A percentile compares a stretch with the other conserved stretches of the same genome.
These are phyloP conservation scores for Hypoxylon fragiforme DNA, from an alignment of 495 filamentous ascomycete species.

Conservation along the genomic window DNA sequence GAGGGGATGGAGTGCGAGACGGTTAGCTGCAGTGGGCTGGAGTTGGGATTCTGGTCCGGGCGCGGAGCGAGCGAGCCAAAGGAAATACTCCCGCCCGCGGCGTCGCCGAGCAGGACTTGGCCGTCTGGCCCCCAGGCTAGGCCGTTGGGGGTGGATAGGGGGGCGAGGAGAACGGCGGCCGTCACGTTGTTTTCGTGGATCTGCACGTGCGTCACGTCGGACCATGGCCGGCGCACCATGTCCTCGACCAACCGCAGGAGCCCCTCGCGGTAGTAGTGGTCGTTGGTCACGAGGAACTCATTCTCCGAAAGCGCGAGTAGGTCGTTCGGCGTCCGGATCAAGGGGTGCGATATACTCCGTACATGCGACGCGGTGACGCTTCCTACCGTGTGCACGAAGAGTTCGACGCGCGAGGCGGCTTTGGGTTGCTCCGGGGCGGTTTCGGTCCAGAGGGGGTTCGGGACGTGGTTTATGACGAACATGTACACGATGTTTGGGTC, in stretches of 20 bases:
- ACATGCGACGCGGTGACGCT: slow-evolving; percentile 37
- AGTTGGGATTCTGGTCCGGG: slow-evolving; percentile 38
- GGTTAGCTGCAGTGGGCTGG: no score
- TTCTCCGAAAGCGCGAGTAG: slow-evolving; percentile 51
- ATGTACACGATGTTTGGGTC: slow-evolving; percentile 57
- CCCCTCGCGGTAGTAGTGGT: slow-evolving; percentile 58
- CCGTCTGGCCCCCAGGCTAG: slow-evolving; percentile 54
- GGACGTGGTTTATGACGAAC: slow-evolving; percentile 62
- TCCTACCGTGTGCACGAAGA: slow-evolving; percentile 58
- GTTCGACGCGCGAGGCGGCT: slow-evolving; percentile 58
- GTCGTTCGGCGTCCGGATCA: slow-evolving; percentile 65
- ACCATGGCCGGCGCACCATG: slow-evolving; percentile 38
- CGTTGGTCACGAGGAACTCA: slow-evolving; percentile 64
- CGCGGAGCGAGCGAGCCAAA: slow-evolving; percentile 18
- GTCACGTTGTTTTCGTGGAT: slow-evolving; percentile 40
- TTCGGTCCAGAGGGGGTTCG: slow-evolving; percentile 47
- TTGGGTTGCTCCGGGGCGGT: slow-evolving; percentile 30
- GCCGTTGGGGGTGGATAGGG: slow-evolving; percentile 59
- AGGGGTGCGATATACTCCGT: slow-evolving; percentile 51
- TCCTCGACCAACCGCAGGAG: slow-evolving; percentile 49
- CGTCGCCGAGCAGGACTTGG: slow-evolving; percentile 54
- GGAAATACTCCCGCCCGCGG: slow-evolving; percentile 35
- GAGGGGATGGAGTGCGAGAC: slow-evolving; percentile 48
- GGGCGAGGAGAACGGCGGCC: slow-evolving; percentile 47
- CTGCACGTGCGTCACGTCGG: slow-evolving; percentile 36